phyloP scores from a whole-genome alignment of 805 yeast genomes.

The Metschnikowia cerradonensis region DNA sequence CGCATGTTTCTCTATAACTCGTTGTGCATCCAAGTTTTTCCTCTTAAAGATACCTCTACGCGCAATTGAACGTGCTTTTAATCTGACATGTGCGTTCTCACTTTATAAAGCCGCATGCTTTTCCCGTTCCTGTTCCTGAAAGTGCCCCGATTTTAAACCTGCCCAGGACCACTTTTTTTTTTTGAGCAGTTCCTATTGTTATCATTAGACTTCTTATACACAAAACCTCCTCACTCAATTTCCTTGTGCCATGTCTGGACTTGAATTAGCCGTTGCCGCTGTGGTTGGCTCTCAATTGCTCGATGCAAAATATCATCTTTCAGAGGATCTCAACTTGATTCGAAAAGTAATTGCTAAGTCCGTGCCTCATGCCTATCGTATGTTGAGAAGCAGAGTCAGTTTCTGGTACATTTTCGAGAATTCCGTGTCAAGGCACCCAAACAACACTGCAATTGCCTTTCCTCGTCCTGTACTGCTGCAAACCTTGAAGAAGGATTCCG shows the following conservation, averaged over 20 bases:
- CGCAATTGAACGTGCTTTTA: slow-evolving; percentile 2
- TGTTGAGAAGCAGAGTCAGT: slow-evolving; percentile 44
- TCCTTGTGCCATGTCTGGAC: slow-evolving; percentile 24
- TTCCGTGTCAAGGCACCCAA: slow-evolving; percentile 46
- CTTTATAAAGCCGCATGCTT: slow-evolving; percentile 2
- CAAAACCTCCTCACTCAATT: not conserved
- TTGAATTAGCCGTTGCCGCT: slow-evolving; percentile 42
- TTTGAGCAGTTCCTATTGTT: not conserved
- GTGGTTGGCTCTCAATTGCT: slow-evolving; percentile 42
- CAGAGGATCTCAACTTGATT: slow-evolving; percentile 52
- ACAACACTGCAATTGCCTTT: slow-evolving; percentile 60
- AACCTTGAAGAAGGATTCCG: slow-evolving; percentile 14
- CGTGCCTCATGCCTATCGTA: slow-evolving; percentile 37
- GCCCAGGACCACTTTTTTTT: not conserved
- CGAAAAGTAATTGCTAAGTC: slow-evolving; percentile 42
- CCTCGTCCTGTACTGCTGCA: slow-evolving; percentile 42
- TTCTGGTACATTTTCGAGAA: slow-evolving; percentile 69
- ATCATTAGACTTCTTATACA: not conserved
- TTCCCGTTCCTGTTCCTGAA: slow-evolving; percentile 1
- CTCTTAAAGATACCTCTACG: not conserved
- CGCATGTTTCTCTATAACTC: not conserved
- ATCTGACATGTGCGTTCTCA: slow-evolving; percentile 2
- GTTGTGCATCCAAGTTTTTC: not conserved
- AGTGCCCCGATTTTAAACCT: not conserved
- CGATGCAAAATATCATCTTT: slow-evolving; percentile 43